Evolutionary conservation across 129 eudicot species (phyloP), one percentile per base, ranked within the genome.

Genomic region (Apium graveolens): DNA sequence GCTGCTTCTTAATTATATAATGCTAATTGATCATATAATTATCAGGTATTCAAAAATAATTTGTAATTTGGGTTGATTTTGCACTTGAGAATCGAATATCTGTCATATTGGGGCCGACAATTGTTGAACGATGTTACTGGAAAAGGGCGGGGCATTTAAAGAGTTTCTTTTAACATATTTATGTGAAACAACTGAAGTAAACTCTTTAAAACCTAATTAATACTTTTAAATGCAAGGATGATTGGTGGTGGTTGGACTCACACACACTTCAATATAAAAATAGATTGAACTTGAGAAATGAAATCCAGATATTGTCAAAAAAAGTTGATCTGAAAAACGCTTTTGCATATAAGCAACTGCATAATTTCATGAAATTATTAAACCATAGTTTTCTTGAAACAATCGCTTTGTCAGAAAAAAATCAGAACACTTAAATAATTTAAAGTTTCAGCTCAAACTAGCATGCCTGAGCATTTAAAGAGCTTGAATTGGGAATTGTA

Each of bases 391-490:
- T 60, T 24, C 26, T n/a, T 24, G 14, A 57, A 57, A 60, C 68
- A 60, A 11, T 13, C 17, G n/a, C 29, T 26, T 24, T 24, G 65
- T 57, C 3, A 26, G 68, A 11, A 26, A 26, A 24, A 20, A 2
- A 60, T 60, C 1, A 60, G 31, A n/a, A 60, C 68, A 60, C 16
- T n/a, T 60, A 3, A 60, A 60, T n/a, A 8, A 26, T n/a, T 60
- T 4, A n/a, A n/a, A 60, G 13, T 11, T 60, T 60, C 11, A 60
- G 68, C 68, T 60, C 68, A 26, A 57, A 60, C 32, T 60, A n/a
- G 68, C 68, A 60, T 60, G 68, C 68, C 34, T 26, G 68, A 60
- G 68, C 68, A 60, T 60, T 60, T n/a, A 60, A n/a, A 34, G 29
- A 60, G 34, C 16, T n/a, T 29, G 62, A 60, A 13, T 60, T 60